phyloP scores from a whole-genome alignment of 495 filamentous ascomycete species.

The Lichenothelia convexa region DNA sequence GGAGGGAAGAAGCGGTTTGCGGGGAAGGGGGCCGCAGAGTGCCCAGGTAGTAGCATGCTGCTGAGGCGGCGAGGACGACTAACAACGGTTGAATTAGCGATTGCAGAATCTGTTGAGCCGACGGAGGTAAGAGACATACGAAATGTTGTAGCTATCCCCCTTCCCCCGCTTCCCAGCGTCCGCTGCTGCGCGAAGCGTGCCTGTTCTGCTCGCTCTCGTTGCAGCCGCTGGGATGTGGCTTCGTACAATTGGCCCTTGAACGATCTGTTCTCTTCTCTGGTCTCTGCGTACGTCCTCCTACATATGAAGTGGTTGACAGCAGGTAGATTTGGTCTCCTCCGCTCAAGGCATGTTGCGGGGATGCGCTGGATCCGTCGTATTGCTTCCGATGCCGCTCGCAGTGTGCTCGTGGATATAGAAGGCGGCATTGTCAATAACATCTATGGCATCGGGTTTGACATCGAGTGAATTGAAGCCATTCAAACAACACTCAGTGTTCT shows the following conservation, averaged over 20 bases:
- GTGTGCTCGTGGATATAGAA: too few species aligned
- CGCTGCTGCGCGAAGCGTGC: constrained; percentile 41
- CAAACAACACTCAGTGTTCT: too few species aligned
- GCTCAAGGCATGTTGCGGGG: too few species aligned
- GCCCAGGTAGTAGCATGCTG: constrained; percentile 55
- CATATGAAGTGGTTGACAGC: too few species aligned
- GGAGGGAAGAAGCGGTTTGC: constrained; percentile 50
- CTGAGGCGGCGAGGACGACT: constrained; percentile 3
- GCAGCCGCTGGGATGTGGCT: constrained; percentile 58
- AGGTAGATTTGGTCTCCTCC: too few species aligned
- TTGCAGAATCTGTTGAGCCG: neutral
- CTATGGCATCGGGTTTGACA: too few species aligned
- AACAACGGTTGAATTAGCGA: neutral
- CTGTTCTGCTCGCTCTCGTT: constrained; percentile 54
- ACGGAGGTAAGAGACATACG: constrained; percentile 27
- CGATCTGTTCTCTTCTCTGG: constrained; percentile 18
- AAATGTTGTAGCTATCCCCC: constrained; percentile 44
- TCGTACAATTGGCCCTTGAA: constrained; percentile 83
- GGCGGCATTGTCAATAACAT: too few species aligned
- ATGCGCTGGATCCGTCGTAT: too few species aligned
- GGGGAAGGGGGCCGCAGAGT: constrained; percentile 37
- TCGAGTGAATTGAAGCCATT: too few species aligned
- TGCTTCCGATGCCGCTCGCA: too few species aligned
- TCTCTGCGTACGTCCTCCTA: constrained; percentile 2
- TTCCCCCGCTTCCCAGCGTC: constrained; percentile 31